These are phyloP conservation scores for Xylariaceae sp. DNA, from an alignment of 2,329 filamentous ascomycete genomes.

Conservation along the genomic window DNA sequence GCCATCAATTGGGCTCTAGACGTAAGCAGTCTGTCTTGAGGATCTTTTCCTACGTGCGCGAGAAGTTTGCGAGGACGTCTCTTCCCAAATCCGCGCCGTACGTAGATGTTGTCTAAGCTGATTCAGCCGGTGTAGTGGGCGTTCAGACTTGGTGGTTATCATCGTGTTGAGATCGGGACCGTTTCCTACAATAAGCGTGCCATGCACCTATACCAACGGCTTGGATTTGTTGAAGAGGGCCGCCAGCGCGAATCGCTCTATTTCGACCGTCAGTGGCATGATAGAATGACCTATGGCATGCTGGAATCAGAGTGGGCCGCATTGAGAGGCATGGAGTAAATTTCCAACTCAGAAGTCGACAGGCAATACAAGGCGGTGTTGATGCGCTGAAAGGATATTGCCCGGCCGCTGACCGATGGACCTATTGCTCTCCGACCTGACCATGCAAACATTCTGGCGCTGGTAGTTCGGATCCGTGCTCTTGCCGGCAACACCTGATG, in stretches of 20 bases:
- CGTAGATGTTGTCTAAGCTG: too few relatives aligned
- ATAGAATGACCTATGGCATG: neutral
- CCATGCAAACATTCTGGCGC: too few relatives aligned
- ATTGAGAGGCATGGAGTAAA: neutral
- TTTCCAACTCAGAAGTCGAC: too few relatives aligned
- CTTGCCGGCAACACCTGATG: too few relatives aligned
- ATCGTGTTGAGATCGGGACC: neutral
- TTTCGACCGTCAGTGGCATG: neutral
- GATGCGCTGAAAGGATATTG: too few relatives aligned
- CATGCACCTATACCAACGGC: neutral
- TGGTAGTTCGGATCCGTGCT: too few relatives aligned
- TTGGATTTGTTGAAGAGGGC: neutral
- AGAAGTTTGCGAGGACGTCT: too few relatives aligned
- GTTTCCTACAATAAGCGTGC: neutral
- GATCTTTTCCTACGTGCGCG: too few relatives aligned
- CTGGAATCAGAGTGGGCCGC: neutral
- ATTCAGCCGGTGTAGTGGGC: neutral
- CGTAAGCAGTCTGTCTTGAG: neutral
- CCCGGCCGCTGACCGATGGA: too few relatives aligned
- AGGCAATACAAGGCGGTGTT: too few relatives aligned
- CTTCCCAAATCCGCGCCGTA: too few relatives aligned
- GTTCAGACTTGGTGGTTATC: neutral
- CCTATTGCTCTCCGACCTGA: too few relatives aligned
- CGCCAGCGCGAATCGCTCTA: neutral
- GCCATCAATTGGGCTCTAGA: neutral